phyloP scores from a whole-genome alignment of 2,329 filamentous ascomycete genomes.

The Fusarium nelsonii region DNA sequence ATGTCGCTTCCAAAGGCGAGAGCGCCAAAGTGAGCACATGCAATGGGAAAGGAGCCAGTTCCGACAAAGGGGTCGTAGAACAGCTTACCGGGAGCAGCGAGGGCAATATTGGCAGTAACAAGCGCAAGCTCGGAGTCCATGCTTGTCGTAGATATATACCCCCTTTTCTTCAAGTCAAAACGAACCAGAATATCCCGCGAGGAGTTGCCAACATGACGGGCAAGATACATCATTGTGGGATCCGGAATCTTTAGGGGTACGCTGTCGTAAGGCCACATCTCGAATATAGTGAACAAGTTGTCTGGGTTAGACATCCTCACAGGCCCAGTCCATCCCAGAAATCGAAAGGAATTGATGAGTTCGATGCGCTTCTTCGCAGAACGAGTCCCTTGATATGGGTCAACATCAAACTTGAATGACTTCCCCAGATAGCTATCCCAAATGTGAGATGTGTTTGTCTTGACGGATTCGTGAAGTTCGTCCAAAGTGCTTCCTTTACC shows the following conservation, averaged over 20 bases:
- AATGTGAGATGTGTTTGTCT: slow-evolving; percentile 66
- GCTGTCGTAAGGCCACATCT: slow-evolving; percentile 77
- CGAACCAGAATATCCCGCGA: slow-evolving; percentile 75
- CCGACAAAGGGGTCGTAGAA: slow-evolving; percentile 97
- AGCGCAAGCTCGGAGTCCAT: slow-evolving; percentile 97
- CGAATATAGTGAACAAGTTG: slow-evolving; percentile 82
- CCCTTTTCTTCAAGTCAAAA: slow-evolving; percentile 92
- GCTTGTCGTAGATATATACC: slow-evolving; percentile 94
- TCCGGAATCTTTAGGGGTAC: slow-evolving; percentile 61
- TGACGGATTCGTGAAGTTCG: slow-evolving; percentile 75
- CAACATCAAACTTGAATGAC: slow-evolving; percentile 87
- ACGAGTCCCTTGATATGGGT: slow-evolving; percentile 83
- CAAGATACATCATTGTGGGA: slow-evolving; percentile 75
- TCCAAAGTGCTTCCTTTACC: slow-evolving; percentile 76
- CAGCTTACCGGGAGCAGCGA: slow-evolving; percentile 83
- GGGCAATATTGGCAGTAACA: slow-evolving; percentile 90
- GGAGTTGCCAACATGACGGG: slow-evolving; percentile 75
- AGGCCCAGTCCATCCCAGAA: slow-evolving; percentile 80
- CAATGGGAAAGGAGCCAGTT: slow-evolving; percentile 91
- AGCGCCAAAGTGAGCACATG: slow-evolving; percentile 91
- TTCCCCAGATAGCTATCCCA: slow-evolving; percentile 74
- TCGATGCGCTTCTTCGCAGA: slow-evolving; percentile 71
- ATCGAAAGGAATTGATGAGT: slow-evolving; percentile 85
- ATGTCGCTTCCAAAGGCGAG: slow-evolving; percentile 90
- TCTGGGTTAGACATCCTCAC: slow-evolving; percentile 82